These are phyloP conservation scores for Teratosphaeria pseudoeucalypti DNA, from an alignment of 2,329 filamentous ascomycete genomes.

Conservation along the genomic window DNA sequence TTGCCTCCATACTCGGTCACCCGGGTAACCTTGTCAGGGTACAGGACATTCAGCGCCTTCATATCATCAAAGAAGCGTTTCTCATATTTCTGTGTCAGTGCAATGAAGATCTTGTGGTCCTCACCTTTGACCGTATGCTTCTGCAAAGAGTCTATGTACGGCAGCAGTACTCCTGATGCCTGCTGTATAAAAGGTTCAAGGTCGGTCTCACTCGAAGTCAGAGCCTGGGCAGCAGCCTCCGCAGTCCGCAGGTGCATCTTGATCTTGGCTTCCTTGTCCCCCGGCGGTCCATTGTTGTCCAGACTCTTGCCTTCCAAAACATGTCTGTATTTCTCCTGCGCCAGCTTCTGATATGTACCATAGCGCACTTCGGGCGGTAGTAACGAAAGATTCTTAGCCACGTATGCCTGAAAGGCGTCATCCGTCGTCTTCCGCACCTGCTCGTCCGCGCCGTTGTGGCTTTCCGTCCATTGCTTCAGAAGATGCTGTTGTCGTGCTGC, in stretches of 20 bases:
- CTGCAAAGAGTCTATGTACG: conserved; percentile 63
- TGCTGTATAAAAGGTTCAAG: conserved; percentile 43
- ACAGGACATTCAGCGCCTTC: conserved; percentile 71
- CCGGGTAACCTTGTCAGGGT: conserved; percentile 70
- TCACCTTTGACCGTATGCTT: conserved; percentile 47
- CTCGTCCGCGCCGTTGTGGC: conserved; percentile 34
- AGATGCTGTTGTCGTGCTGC: conserved; percentile 67
- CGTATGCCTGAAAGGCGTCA: conserved; percentile 45
- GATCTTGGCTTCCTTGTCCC: conserved; percentile 73
- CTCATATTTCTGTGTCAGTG: conserved; percentile 78
- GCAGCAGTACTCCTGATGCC: conserved; percentile 60
- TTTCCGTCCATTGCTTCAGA: conserved; percentile 55
- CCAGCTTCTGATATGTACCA: conserved; percentile 37
- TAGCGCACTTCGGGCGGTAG: conserved; percentile 36
- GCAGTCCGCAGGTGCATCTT: conserved; percentile 76
- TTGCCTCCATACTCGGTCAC: conserved; percentile 89
- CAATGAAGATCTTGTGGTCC: conserved; percentile 70
- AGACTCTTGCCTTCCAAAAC: conserved; percentile 44
- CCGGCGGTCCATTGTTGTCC: conserved; percentile 44
- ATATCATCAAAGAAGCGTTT: conserved; percentile 82
- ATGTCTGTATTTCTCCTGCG: conserved; percentile 42
- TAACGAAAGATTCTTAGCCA: conserved; percentile 57
- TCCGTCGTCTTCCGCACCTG: conserved; percentile 41
- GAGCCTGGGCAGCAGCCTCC: conserved; percentile 42
- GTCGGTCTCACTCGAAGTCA: conserved; percentile 23